A percentile compares a stretch with the other conserved stretches of the same genome.
These are phyloP conservation scores for Cornus kousa DNA, from an alignment of 148 eudicot genomes.

Conservation along the genomic window DNA sequence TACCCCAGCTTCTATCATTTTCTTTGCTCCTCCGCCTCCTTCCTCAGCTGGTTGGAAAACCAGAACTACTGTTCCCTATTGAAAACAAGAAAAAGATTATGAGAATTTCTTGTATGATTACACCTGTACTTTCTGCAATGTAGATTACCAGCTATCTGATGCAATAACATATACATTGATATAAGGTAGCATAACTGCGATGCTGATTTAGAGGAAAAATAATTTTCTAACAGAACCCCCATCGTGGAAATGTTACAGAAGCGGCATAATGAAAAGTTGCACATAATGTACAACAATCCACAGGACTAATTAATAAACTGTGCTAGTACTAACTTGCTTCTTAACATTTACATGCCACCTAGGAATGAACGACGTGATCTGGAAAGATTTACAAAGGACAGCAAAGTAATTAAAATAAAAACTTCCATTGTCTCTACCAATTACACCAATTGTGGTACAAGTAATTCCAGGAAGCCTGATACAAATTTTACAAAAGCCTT, in stretches of 20 bases:
- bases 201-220: not conserved
- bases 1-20: conserved; percentile 66
- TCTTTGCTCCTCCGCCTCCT: conserved; percentile 70
- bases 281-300: not conserved
- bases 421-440: not conserved
- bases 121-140: not conserved
- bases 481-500: too few species aligned
- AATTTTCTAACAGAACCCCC: not conserved
- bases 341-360: not conserved
- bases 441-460: not conserved
- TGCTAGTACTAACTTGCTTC: too few species aligned
- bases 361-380: not conserved
- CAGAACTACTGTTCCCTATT: conserved; percentile 72
- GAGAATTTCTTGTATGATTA: not conserved
- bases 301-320: too few species aligned
- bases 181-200: not conserved
- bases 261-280: not conserved
- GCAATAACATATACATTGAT: not conserved
- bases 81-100: not conserved
- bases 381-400: not conserved
- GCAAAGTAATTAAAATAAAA: too few species aligned
- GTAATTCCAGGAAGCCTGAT: not conserved
- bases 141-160: not conserved
- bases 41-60: conserved; percentile 93
- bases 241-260: not conserved